Conservation (phyloP, 2,329 filamentous ascomycete genomes). For the Botrytis squamosa region DNA sequence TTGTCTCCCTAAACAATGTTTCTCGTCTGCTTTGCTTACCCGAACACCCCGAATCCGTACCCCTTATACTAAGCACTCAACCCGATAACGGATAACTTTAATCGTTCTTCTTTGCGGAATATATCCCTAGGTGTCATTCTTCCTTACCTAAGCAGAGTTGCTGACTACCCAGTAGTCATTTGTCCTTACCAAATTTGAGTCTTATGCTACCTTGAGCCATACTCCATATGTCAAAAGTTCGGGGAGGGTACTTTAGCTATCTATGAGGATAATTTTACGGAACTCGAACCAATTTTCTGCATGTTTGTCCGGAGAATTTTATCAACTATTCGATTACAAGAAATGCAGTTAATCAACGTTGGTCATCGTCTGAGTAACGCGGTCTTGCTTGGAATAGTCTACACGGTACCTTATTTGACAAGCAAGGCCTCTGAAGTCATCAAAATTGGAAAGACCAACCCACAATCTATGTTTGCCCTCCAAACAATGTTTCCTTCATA, state of each 20-base stretch:
- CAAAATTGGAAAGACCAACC: slow-evolving; percentile 8
- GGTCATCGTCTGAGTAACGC: neutral
- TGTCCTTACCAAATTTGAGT: neutral
- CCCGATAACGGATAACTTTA: neutral
- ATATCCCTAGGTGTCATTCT: neutral
- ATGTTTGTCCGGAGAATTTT: neutral
- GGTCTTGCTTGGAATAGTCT: neutral
- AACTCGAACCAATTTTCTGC: neutral
- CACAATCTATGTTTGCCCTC: neutral
- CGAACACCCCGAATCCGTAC: neutral
- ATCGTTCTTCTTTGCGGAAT: neutral
- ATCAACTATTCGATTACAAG: neutral
- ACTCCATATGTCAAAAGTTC: neutral
- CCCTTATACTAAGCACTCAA: neutral
- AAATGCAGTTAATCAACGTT: neutral
- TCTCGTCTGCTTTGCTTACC: neutral
- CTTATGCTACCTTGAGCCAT: neutral
- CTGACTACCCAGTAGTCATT: neutral
- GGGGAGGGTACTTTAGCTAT: neutral
- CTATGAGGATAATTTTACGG: neutral
- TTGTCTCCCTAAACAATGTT: neutral
- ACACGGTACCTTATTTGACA: neutral
- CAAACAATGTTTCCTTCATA: neutral
- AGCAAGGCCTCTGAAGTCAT: neutral
- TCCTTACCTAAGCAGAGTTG: neutral